Evolutionary conservation across 805 yeast species (phyloP), one percentile per base, ranked within the genome.

Genomic region (Cyberlindnera galapagoensis): DNA sequence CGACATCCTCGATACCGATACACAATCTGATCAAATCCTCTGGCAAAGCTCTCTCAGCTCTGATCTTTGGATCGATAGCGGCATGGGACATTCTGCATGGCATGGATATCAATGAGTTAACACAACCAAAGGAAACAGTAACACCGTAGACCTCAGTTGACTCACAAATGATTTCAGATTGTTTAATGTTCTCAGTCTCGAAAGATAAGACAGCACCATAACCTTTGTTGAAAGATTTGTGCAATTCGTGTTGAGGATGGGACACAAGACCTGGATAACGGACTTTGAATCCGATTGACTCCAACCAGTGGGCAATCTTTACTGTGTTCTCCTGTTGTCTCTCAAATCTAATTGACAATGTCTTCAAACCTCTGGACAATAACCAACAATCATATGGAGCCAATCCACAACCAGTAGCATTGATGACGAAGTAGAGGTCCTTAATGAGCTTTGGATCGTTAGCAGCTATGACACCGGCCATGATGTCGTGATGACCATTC

Each of bases 31-130:
- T 76, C 51, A 88, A 67, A 54, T 90, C 97, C 58, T 88, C 97
- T 3, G 96, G 95, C 61, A 88, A 77, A 27, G 78, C 86, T 56
- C 97, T 76, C 56, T 82, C 94, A 30, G 77, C 78, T 57, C 97
- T 76, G 4, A 85, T 78, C 51, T 83, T 75, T 17, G 87, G 80
- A 47, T 87, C 95, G 41, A 88, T 88, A 3, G 95, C 80, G n/a
- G 97, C 97, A 54, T 88, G 97, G 6, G 95, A 84, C 97, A 88
- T 88, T 57, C 74, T 74, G 58, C 97, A 85, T 11, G 97, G 97
- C 78, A 88, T 73, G 24, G 95, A 85, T 36, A 88, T 85, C 52
- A 88, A 68, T 12, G 95, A 83, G 64, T 86, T 85, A 39, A 90
- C 95, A 56, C 95, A 82, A 15, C 97, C 97, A 60, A 88, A 88